Base-by-base conservation (phyloP, 495 filamentous ascomycete species). In the Neurospora sp. region DNA sequence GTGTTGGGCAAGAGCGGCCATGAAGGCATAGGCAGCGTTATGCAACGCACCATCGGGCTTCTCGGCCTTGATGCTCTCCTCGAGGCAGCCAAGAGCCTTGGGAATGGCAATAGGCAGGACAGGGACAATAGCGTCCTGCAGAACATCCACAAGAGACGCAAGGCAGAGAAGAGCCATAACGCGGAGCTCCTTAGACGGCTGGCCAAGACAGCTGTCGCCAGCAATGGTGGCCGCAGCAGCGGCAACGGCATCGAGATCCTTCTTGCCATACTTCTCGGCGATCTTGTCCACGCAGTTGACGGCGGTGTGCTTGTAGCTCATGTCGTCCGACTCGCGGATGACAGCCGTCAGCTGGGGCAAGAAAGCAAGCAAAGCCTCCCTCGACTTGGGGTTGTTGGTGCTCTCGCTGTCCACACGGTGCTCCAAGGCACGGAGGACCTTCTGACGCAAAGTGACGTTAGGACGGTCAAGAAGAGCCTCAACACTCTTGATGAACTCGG, bases 271-370 rank as follows among this genome's bases (percentile, higher is more conserved):
- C 78, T 92, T 92, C 81, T 96, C 93, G 9, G 92, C 88, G 70
- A 98, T 94, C 76, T 90, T 90, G 81, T 97, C 93, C 69, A 97
- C 91, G 77, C 96, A 98, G 45, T 88, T 86, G 47, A 98, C 86
- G 6, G 94, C 92, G 38, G 90, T 91, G 75, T 91, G 91, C 81
- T 93, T 95, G 77, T 96, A 88, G 42, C 88, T 84, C 47, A 89
- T 86, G 76, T 94, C 87, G 27, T 88, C 83, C 31, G 91, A 90
- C 12, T 90, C 87, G 68, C 90, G 83, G 45, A 98, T 86, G 37
- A 96, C 90, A 22, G 85, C 84, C 3, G 90, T 90, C 72, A 97
- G 83, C 74, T 89, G 89, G 10, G 93, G 90, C 75, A 97, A 78
- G 85, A 97, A 94, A 45, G 89, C 87, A 12, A 97, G 85, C 76